Conservation (phyloP, 768 basidiomycete species). For the Leccinellum luteum region DNA sequence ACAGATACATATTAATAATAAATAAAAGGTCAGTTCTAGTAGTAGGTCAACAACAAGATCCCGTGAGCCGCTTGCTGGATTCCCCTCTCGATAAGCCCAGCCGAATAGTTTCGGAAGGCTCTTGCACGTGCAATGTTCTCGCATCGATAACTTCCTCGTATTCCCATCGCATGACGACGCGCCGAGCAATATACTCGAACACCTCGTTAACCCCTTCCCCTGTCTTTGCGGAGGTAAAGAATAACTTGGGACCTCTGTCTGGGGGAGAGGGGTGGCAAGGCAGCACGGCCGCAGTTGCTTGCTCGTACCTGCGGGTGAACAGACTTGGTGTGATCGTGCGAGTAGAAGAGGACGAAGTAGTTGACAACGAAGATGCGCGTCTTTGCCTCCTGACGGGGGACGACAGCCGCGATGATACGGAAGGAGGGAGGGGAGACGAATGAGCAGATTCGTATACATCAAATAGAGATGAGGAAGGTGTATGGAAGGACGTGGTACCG, state of each 20-base stretch:
- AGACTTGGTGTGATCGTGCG: constrained; percentile 61
- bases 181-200: constrained; percentile 70
- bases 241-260: constrained; percentile 59
- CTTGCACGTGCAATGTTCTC: constrained; percentile 39
- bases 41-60: constrained; percentile 23
- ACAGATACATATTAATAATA: constrained; percentile 27
- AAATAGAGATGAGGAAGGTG: constrained; percentile 75
- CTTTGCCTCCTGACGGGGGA: constrained; percentile 28
- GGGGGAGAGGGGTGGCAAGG: constrained; percentile 25
- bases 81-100: constrained; percentile 25
- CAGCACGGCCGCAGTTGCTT: constrained; percentile 10
- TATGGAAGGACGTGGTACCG: constrained; percentile 65
- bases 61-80: constrained; percentile 4
- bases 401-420: constrained; percentile 27
- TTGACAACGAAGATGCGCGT: constrained; percentile 39
- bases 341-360: constrained; percentile 36
- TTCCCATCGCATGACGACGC: constrained; percentile 64
- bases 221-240: constrained; percentile 78
- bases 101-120: constrained; percentile 38
- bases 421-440: constrained; percentile 50
- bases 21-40: constrained; percentile 5
- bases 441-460: constrained; percentile 61
- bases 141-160: constrained; percentile 60
- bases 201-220: constrained; percentile 68
- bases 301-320: constrained; percentile 38